Base-by-base conservation (phyloP, 495 filamentous ascomycete genomes). In the Aspergillus nidulans region DNA sequence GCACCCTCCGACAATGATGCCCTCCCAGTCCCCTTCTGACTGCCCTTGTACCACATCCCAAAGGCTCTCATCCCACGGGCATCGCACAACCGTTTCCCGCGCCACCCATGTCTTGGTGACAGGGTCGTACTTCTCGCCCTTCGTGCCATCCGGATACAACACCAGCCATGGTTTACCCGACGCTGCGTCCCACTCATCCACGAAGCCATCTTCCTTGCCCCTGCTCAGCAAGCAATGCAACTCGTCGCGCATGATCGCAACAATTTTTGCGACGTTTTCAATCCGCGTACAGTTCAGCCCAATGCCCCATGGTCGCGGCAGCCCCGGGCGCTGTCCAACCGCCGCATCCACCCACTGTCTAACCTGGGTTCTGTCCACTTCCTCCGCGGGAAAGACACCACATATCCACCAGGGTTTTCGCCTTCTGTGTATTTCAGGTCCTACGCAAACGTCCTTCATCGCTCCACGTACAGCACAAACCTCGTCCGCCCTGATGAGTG, bases 241-340 rank as follows among this genome's bases (percentile, higher is more conserved):
- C 30, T 68, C 70, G 15, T 53, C 61, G 49, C 78, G 77, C 57
- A 81, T 81, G 40, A 64, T 59, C 6, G 57, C 49, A 20, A 86
- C 66, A 28, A 87, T 59, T 1, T 59, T 55, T 3, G 65, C 57
- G 3, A 87, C 70, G 49, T 82, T 82, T 20, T 67, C 63, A 50
- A 85, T 66, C 57, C 78, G 81, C 3, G 84, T 87, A 63, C 85
- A 88, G 63, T 88, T 88, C 52, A 87, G 76, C 1, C 85, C 85
- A 42, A 88, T 75, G 0, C 80, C 84, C 79, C 79, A 84, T 0
- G 85, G 84, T 4, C 64, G 49, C 6, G 60, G 63, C 23, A 63
- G 68, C 3, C 36, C 40, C 46, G 30, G 1, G 15, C 50, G 12
- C 1, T 49, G 44, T 15, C 43, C 56, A 56, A 71, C 16, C 6